Percentiles rank a stretch among this genome's conserved stretches.
These are phyloP conservation scores for Prototheca wickerhamii DNA, from an alignment of 163 green algal species.

Conservation along the genomic window DNA sequence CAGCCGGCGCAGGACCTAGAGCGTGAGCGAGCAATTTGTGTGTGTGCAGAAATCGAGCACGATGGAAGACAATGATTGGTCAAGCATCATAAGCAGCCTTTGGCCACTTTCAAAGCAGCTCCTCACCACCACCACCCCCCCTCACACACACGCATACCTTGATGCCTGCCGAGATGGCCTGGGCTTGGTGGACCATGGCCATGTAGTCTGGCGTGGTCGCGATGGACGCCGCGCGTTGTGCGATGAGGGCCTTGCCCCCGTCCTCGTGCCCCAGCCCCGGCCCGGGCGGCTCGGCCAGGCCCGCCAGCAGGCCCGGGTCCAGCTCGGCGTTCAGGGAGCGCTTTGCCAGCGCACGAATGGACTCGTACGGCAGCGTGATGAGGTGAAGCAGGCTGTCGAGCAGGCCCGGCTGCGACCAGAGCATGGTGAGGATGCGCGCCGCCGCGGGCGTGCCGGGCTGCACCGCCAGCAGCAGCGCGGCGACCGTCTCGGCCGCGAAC, in stretches of 20 bases:
- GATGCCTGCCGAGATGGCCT: neutral
- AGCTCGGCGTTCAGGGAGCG: neutral
- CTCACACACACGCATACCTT: neutral
- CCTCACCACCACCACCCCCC: neutral
- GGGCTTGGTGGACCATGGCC: neutral
- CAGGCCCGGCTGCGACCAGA: neutral
- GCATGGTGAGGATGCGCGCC: neutral
- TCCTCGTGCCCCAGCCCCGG: too few species aligned
- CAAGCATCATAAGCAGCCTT: too few species aligned
- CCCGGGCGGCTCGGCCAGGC: neutral
- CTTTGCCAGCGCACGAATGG: too few species aligned
- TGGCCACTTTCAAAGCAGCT: neutral
- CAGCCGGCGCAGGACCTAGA: neutral
- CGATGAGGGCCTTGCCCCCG: neutral
- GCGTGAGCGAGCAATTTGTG: too few species aligned
- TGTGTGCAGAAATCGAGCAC: too few species aligned
- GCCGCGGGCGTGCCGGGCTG: neutral
- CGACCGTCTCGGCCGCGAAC: neutral
- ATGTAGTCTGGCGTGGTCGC: neutral
- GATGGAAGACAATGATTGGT: too few species aligned
- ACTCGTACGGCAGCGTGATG: neutral
- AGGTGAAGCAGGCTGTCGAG: neutral
- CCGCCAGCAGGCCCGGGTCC: neutral
- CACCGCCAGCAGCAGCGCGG: neutral
- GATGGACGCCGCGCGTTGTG: neutral